Conservation (phyloP, 495 filamentous ascomycete species). For the Hypoxylon trugodes region DNA sequence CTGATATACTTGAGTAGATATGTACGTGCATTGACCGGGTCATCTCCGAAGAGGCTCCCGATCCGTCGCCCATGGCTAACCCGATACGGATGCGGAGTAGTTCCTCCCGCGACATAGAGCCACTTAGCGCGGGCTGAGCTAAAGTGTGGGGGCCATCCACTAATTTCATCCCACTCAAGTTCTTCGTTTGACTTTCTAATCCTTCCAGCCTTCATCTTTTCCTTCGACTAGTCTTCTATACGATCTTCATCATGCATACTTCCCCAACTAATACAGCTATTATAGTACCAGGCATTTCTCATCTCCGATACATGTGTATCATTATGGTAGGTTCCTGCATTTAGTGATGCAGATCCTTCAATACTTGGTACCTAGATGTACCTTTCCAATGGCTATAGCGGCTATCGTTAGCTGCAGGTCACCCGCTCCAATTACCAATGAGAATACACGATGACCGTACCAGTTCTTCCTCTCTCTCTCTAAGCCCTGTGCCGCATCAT, state of each 20-base stretch:
- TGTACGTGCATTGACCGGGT: constrained; percentile 15
- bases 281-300: no score
- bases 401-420: constrained; percentile 19
- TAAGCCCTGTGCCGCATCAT: neutral
- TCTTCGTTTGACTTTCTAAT: constrained; percentile 1
- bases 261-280: constrained; percentile 4
- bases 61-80: constrained; percentile 33
- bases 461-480: no score
- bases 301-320: no score
- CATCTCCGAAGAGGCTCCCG: constrained; percentile 23
- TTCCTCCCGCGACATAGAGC: constrained; percentile 43
- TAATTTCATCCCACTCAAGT: neutral
- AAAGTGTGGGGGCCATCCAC: constrained; percentile 2
- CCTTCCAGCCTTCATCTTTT: neutral
- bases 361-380: no score
- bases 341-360: constrained; percentile 20
- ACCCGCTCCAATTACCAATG: constrained; percentile 13
- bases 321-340: constrained; percentile 25
- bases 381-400: neutral
- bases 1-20: neutral
- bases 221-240: neutral
- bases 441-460: neutral
- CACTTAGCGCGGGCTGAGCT: constrained; percentile 22
- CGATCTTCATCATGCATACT: neutral
- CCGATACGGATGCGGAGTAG: constrained; percentile 47